Percentiles rank a stretch among this genome's conserved stretches.
Evolutionary conservation across 768 basidiomycete genomes (phyloP).

Genomic region (Lactarius hatsudake): DNA sequence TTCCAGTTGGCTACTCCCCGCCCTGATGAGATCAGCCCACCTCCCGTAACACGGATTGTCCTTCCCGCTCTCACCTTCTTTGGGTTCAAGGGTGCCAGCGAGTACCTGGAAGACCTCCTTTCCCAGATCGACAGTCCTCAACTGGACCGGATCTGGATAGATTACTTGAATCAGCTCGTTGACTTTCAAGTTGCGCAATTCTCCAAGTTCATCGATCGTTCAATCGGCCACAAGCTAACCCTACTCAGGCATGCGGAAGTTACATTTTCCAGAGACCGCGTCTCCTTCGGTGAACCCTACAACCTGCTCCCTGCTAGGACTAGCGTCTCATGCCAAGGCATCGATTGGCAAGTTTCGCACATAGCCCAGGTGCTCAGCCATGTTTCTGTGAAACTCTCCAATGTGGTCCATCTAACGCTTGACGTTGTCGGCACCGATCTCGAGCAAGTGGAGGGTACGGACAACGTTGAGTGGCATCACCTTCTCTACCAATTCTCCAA

Average conservation of each 20-base stretch:
- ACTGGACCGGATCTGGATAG: not conserved
- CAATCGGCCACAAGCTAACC: not conserved
- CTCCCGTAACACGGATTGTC: not conserved
- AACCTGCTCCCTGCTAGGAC: too few relatives aligned
- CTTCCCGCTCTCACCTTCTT: not conserved
- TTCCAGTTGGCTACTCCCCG: not conserved
- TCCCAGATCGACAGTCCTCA: not conserved
- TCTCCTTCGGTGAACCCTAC: not conserved
- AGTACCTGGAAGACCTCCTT: not conserved
- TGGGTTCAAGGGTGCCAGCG: not conserved
- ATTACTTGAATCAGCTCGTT: not conserved
- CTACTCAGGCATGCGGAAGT: not conserved
- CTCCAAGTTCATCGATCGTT: not conserved
- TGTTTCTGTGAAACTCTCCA: not conserved
- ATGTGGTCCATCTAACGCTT: not conserved
- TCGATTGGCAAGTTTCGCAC: not conserved
- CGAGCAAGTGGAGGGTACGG: not conserved
- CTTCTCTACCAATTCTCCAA: not conserved
- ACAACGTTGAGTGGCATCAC: not conserved
- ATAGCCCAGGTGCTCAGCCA: not conserved
- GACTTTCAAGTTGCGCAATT: not conserved
- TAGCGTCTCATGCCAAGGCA: not conserved
- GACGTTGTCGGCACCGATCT: not conserved
- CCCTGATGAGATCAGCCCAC: not conserved
- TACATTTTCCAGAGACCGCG: not conserved